Base-by-base conservation (phyloP, 2,329 filamentous ascomycete genomes). In the Volutella citrinella region DNA sequence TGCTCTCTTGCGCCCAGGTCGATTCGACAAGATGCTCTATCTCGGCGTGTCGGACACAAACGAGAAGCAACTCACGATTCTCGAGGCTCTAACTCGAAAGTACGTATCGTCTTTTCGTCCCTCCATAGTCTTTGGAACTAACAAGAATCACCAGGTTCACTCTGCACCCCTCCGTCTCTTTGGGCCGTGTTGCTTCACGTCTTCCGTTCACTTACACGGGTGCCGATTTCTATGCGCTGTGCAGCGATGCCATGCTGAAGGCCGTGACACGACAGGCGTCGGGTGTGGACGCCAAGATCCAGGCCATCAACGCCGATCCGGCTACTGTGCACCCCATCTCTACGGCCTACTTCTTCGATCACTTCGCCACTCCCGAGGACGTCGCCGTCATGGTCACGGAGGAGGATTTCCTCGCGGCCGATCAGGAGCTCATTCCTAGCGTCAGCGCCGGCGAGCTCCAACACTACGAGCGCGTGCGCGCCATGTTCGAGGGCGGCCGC, bases 21-120 rank as follows among this genome's bases (percentile, higher is more conserved):
- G 91, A 40, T 97, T 98, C 60, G 93, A 98, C 59, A 97, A 97
- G 70, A 95, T 97, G 90, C 76, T 98, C 19, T 98, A 97, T 56
- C 72, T 98, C 10, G 93, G 93, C 21, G 89, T 98, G 8, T 94
- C 88, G 7, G 93, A 98, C 62, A 96, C 90, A 5, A 91, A 97
- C 54, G 87, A 95, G 13, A 97, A 97, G 69, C 93, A 98, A 65
- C 78, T 87, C 43, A 96, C 82, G 15, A 97, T 98, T 45, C 68
- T 98, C 56, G 88, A 97, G 60, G 93, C 93, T 2, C 68, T 98
- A 56, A 97, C 93, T 3, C 77, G 93, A 54, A 98, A 97, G 86
- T 90, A 72, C 54, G 83, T 76, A 14, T 18, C 18, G 10, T 28
- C 3, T 38, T 45, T 16, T 43, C 14, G 17, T 11, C 8, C 21